Percentiles rank a stretch among this genome's conserved stretches.
These are phyloP conservation scores for Pythium volutum DNA, from an alignment of 352 stramenopile genomes.

Conservation along the genomic window DNA sequence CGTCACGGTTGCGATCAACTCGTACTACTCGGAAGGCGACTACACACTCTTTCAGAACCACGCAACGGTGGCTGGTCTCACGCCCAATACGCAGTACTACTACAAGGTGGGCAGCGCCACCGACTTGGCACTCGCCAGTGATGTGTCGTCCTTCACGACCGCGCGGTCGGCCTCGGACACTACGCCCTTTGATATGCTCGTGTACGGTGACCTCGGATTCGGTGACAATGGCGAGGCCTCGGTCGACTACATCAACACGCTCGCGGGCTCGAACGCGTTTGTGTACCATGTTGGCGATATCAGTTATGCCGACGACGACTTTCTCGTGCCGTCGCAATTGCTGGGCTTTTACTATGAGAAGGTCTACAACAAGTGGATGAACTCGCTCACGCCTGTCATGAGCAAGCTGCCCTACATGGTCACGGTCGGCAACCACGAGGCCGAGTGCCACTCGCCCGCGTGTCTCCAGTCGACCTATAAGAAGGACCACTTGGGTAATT, in stretches of 20 bases:
- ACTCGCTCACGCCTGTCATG: constrained; percentile 51
- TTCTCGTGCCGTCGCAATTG: constrained; percentile 17
- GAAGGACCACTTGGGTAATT: constrained; percentile 65
- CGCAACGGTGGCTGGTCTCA: constrained; percentile 33
- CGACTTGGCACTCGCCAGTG: background rate
- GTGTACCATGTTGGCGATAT: constrained; percentile 77
- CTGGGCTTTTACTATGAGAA: constrained; percentile 84
- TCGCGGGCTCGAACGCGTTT: constrained; percentile 38
- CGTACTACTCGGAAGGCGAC: constrained; percentile 40
- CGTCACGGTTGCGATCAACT: constrained; percentile 17
- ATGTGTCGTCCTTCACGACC: constrained; percentile 39
- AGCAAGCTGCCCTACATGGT: constrained; percentile 78
- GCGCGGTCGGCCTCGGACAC: constrained; percentile 25
- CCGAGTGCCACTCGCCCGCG: constrained; percentile 72
- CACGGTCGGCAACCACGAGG: constrained; percentile 83
- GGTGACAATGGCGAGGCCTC: constrained; percentile 37
- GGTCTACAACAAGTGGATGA: constrained; percentile 86
- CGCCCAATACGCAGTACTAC: constrained; percentile 35
- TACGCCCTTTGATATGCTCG: constrained; percentile 39
- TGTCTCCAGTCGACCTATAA: constrained; percentile 53
- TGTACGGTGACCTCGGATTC: constrained; percentile 65
- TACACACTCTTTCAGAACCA: constrained; percentile 51
- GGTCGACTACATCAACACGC: constrained; percentile 37
- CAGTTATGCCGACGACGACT: constrained; percentile 39
- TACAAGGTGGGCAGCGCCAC: constrained; percentile 30